phyloP scores from a whole-genome alignment of 371 early-diverging fungal genomes.

The Spraguea lophii region DNA sequence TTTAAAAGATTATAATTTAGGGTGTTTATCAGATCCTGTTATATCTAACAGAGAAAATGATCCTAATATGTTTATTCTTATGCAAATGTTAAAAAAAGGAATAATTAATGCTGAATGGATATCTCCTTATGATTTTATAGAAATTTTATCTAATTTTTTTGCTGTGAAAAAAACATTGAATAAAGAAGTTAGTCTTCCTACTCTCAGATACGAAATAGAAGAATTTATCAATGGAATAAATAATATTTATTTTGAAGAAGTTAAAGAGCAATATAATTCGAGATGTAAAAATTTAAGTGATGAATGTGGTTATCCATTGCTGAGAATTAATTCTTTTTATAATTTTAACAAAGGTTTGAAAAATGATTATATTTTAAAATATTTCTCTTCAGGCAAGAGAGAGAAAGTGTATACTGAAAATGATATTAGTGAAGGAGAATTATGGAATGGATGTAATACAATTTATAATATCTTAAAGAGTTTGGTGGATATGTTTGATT shows the following conservation, averaged over 20 bases:
- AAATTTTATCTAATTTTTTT: constrained; percentile 23
- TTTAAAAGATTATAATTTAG: not conserved
- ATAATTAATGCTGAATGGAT: not conserved
- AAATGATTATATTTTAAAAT: constrained; percentile 41
- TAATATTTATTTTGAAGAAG: not conserved
- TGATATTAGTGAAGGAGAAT: constrained; percentile 29
- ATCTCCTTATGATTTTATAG: constrained; percentile 13
- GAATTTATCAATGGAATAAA: constrained; percentile 10
- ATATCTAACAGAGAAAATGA: constrained; percentile 22
- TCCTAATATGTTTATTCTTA: constrained; percentile 21
- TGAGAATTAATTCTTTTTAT: constrained; percentile 12
- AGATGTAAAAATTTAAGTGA: constrained; percentile 3
- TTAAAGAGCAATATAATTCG: not conserved
- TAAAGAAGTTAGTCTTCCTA: constrained; percentile 1
- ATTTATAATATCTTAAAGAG: constrained; percentile 22
- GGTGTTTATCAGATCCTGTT: constrained; percentile 25
- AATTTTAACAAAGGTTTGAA: constrained; percentile 9
- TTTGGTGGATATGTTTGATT: constrained; percentile 19
- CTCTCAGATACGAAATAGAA: not conserved
- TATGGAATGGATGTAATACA: constrained; percentile 24
- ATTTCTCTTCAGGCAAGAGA: constrained; percentile 26
- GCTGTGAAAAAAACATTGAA: constrained; percentile 12
- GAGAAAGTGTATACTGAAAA: constrained; percentile 23
- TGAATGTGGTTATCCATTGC: not conserved
- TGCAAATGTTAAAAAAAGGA: constrained; percentile 6